phyloP scores from a whole-genome alignment of 352 stramenopile genomes.

The Phytophthora macrochlamydospora region DNA sequence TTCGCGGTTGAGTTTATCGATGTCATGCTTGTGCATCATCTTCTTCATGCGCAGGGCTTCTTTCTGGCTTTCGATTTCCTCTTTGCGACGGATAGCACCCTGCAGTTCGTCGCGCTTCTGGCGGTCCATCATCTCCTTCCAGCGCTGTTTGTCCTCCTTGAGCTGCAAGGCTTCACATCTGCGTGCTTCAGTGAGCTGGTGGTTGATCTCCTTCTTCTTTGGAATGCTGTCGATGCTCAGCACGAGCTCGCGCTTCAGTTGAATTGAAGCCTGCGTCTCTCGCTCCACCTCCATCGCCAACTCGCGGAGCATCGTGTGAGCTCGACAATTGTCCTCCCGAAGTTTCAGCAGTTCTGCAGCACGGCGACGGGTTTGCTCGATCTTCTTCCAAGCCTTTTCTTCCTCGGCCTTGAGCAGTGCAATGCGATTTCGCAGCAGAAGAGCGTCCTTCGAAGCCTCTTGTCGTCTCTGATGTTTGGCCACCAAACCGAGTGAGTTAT shows the following conservation, averaged over 20 bases:
- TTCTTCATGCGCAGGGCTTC: slow-evolving; percentile 73
- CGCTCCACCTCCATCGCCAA: slow-evolving; percentile 55
- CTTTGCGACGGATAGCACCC: slow-evolving; percentile 70
- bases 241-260: slow-evolving; percentile 75
- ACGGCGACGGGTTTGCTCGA: slow-evolving; percentile 80
- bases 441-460: slow-evolving; percentile 75
- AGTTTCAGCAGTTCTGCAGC: slow-evolving; percentile 73
- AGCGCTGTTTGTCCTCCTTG: slow-evolving; percentile 85
- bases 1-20: slow-evolving; percentile 74
- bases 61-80: slow-evolving; percentile 73
- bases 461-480: slow-evolving; percentile 54
- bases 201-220: slow-evolving; percentile 79
- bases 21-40: slow-evolving; percentile 65
- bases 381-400: slow-evolving; percentile 86
- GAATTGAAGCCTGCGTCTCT: slow-evolving; percentile 75
- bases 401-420: slow-evolving; percentile 81
- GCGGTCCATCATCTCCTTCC: slow-evolving; percentile 68
- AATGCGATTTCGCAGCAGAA: slow-evolving; percentile 83
- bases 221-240: slow-evolving; percentile 80
- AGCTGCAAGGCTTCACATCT: slow-evolving; percentile 71
- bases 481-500: not conserved
- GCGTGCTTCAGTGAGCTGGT: slow-evolving; percentile 70
- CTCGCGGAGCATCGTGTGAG: slow-evolving; percentile 67
- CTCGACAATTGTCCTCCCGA: slow-evolving; percentile 67
- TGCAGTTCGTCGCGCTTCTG: slow-evolving; percentile 70